A percentile compares a stretch with the other conserved stretches of the same genome.
These are phyloP conservation scores for Ophiognomonia clavigignenti-juglandacearum DNA, from an alignment of 2,329 filamentous ascomycete species.

Conservation along the genomic window DNA sequence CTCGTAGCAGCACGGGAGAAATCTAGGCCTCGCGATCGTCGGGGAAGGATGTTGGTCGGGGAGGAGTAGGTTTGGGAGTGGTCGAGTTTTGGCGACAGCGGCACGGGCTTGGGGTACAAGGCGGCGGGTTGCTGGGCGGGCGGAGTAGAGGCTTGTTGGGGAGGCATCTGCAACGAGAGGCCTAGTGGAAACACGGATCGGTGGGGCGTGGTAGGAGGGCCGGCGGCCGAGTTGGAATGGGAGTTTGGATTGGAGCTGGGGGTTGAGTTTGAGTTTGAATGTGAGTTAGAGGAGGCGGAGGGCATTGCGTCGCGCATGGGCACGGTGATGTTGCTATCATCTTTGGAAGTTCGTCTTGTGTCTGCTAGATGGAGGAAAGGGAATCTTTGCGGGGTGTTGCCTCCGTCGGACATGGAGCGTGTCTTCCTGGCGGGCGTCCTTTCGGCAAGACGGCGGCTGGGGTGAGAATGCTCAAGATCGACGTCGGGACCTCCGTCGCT, in stretches of 20 bases:
- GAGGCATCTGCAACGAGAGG: conserved; percentile 67
- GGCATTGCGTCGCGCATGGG: conserved; percentile 27
- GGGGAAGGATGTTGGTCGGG: conserved; percentile 74
- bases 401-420: conserved; percentile 62
- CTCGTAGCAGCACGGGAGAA: conserved; percentile 92
- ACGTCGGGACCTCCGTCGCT: conserved; percentile 5
- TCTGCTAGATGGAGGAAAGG: conserved; percentile 54
- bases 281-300: too few species aligned
- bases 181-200: conserved; percentile 61
- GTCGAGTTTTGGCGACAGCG: conserved; percentile 82
- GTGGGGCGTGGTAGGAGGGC: conserved; percentile 65
- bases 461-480: background rate
- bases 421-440: conserved; percentile 46
- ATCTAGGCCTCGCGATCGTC: conserved; percentile 84
- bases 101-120: conserved; percentile 50
- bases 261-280: too few species aligned
- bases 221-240: conserved; percentile 14
- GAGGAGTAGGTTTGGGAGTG: conserved; percentile 80
- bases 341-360: conserved; percentile 55
- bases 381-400: conserved; percentile 48
- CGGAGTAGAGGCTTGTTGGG: conserved; percentile 25
- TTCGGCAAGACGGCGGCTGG: conserved; percentile 5
- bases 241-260: too few species aligned
- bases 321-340: conserved; percentile 54
- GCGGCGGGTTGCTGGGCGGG: conserved; percentile 31